Base-by-base conservation (phyloP, 306 rosid genomes). In the Rubus idaeus region DNA sequence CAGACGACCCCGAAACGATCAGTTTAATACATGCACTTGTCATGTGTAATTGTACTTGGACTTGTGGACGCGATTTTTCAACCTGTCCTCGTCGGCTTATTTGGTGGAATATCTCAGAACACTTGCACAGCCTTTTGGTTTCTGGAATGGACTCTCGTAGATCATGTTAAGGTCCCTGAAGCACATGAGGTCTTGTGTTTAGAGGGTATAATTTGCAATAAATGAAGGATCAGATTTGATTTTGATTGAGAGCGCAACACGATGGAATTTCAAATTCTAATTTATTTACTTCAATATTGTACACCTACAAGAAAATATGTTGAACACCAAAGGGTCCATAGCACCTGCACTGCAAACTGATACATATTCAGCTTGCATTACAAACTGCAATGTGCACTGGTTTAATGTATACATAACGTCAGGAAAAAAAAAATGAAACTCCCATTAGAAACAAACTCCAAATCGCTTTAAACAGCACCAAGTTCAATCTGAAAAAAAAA, bases 401-500 rank as follows among this genome's bases (percentile, higher is more conserved):
- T 45, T 55, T 45, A 18, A 21, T 60, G 46, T 39, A 26, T 9
- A 55, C 53, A 17, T 39, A 53, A 4, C 4, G 50, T 53, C 64
- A 55, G 70, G 30, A 10, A 17, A 65, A 75, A 8, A 42, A 66
- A 52, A 23, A 45, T 1, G 53, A 16, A 42, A 73, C 68, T 57
- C 40, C 42, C 46, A 58, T 55, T 66, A 45, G 75, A 58, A 20
- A 58, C 72, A 51, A 39, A 30, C 68, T 66, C 52, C 65, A 10
- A 68, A 49, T 21, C 5, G 74, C 68, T 56, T 67, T 55, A 10
- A 62, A 69, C 62, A 39, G 76, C 79, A 86, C 71, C 71, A 42
- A 56, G 73, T 78, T 70, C 80, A 60, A 68, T 82, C 77, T n/a
- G n/a, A n/a, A n/a, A n/a, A 68, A 66, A 58, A 70, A 73, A 74